Evolutionary conservation across 2,329 filamentous ascomycete genomes (phyloP).

Genomic region (Phialophora expanda): DNA sequence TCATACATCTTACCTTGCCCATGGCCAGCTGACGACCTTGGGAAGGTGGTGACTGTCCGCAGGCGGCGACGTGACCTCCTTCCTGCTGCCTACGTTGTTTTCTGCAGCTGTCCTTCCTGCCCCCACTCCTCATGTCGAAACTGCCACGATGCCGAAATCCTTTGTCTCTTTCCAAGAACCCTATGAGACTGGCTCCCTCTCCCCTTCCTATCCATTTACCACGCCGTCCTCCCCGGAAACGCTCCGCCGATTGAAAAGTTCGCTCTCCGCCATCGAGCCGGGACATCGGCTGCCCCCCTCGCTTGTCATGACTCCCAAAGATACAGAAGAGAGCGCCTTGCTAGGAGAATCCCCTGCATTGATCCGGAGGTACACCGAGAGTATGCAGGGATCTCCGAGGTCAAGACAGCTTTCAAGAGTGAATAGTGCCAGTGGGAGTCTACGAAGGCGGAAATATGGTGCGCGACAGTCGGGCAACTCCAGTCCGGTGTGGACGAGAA

Average conservation of each 20-base stretch:
- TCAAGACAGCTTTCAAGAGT: constrained; percentile 37
- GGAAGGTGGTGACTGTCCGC: constrained; percentile 30
- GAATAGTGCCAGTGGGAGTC: constrained; percentile 34
- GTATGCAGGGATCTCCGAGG: constrained; percentile 18
- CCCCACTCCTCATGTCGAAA: neutral
- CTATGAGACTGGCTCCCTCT: constrained; percentile 23
- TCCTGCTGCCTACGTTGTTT: constrained; percentile 5
- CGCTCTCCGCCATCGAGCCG: constrained; percentile 27
- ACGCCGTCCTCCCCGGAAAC: constrained; percentile 25
- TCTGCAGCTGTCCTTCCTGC: constrained; percentile 6
- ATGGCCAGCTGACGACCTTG: constrained; percentile 30
- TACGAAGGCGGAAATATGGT: constrained; percentile 32
- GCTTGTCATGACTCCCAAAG: constrained; percentile 26
- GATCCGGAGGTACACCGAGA: constrained; percentile 27
- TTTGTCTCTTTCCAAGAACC: constrained; percentile 33
- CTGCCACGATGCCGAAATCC: constrained; percentile 33
- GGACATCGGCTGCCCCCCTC: constrained; percentile 27
- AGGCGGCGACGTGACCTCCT: constrained; percentile 17
- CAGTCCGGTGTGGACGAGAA: constrained; percentile 33
- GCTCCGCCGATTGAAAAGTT: constrained; percentile 15
- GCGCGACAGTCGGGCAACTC: constrained; percentile 25
- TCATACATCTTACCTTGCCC: constrained; percentile 5
- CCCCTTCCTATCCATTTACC: constrained; percentile 12
- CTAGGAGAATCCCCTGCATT: constrained; percentile 24
- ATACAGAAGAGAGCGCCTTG: constrained; percentile 31